These are phyloP conservation scores for Cinnamomum chago DNA, from an alignment of 164 flowering plant genomes.

Conservation along the genomic window DNA sequence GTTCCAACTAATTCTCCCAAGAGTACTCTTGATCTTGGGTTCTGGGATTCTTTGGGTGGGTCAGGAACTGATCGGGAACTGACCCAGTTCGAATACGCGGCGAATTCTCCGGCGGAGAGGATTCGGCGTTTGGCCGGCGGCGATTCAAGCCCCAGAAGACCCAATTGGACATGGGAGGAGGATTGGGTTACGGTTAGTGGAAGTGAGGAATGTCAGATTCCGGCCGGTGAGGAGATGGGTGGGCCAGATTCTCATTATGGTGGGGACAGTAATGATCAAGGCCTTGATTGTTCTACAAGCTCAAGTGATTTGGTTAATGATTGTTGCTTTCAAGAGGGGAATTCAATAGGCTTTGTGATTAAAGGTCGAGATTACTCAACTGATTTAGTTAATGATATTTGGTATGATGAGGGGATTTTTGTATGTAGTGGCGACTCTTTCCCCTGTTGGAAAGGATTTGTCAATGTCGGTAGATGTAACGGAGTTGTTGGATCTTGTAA, in stretches of 20 bases:
- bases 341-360: too few species aligned
- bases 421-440: background rate
- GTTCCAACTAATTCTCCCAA: constrained; percentile 38
- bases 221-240: background rate
- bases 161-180: constrained; percentile 40
- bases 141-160: constrained; percentile 10
- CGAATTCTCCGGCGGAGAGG: constrained; percentile 25
- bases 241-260: background rate
- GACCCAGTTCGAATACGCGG: background rate
- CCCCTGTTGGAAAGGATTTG: background rate
- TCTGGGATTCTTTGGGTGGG: constrained; percentile 48
- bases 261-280: background rate
- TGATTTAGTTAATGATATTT: background rate
- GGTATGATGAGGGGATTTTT: background rate
- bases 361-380: background rate
- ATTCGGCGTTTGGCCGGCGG: constrained; percentile 22
- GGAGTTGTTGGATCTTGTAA: background rate
- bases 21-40: constrained; percentile 42
- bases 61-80: constrained; percentile 1
- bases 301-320: background rate
- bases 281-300: background rate
- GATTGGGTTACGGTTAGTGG: constrained; percentile 42
- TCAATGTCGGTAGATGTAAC: background rate
- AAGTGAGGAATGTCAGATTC: constrained; percentile 1
- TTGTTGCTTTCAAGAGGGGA: too few species aligned